Conservation (phyloP, 2,329 filamentous ascomycete genomes). For the Penicillium sp. region DNA sequence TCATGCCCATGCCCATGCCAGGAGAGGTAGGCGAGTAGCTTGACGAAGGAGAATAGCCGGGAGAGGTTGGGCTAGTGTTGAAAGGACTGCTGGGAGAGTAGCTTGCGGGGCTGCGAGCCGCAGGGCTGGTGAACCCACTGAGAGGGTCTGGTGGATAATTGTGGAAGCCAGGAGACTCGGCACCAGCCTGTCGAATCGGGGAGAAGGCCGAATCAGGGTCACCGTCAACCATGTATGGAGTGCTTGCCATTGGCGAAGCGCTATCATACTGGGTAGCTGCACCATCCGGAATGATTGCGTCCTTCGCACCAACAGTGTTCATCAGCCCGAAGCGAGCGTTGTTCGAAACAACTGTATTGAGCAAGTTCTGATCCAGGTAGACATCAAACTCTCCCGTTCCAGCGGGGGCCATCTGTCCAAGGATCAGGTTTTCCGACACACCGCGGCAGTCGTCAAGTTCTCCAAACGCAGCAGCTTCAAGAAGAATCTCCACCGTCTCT, state of each 20-base stretch:
- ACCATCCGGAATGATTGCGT: constrained; percentile 72
- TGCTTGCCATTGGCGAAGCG: constrained; percentile 66
- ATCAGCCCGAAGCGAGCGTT: constrained; percentile 84
- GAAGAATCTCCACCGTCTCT: constrained; percentile 96
- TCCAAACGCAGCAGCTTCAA: constrained; percentile 91
- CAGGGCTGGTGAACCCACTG: constrained; percentile 66
- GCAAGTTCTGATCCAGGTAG: constrained; percentile 90
- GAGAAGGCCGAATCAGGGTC: constrained; percentile 69
- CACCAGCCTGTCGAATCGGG: constrained; percentile 73
- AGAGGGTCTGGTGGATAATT: constrained; percentile 72
- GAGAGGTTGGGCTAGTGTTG: constrained; percentile 37
- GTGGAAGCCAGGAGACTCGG: constrained; percentile 62
- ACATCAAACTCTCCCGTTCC: constrained; percentile 96
- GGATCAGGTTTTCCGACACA: constrained; percentile 98
- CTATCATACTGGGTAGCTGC: constrained; percentile 92
- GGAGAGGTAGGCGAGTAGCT: constrained; percentile 56
- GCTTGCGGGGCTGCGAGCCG: constrained; percentile 67
- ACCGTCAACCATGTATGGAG: constrained; percentile 64
- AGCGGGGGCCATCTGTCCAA: constrained; percentile 95
- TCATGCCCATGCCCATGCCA: constrained; percentile 62
- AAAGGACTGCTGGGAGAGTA: constrained; percentile 56
- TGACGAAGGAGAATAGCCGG: constrained; percentile 74
- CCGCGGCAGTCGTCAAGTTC: constrained; percentile 97
- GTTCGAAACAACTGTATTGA: constrained; percentile 91
- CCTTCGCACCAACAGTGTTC: constrained; percentile 77